Percentiles rank a stretch among this genome's conserved stretches.
phyloP scores from a whole-genome alignment of 2,329 filamentous ascomycete genomes.

The Fusarium torulosum region DNA sequence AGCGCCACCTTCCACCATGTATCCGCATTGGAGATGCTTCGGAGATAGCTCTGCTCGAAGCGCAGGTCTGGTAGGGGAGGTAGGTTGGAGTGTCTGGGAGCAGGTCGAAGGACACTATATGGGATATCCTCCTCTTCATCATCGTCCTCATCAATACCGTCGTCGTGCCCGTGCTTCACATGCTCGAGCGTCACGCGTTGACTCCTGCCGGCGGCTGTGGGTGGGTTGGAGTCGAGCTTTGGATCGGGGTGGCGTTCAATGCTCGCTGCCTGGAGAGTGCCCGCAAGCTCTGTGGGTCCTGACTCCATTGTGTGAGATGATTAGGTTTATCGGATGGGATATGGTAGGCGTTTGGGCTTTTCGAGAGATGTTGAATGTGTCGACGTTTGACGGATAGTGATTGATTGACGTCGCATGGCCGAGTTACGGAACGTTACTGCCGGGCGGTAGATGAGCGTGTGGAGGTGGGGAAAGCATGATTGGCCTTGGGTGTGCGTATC shows the following conservation, averaged over 20 bases:
- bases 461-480: conserved; percentile 11
- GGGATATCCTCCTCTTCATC: conserved; percentile 73
- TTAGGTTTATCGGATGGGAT: neutral
- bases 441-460: conserved; percentile 47
- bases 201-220: conserved; percentile 76
- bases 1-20: conserved; percentile 82
- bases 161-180: conserved; percentile 39
- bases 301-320: conserved; percentile 61
- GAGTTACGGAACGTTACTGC: conserved; percentile 44
- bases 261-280: conserved; percentile 83
- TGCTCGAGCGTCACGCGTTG: conserved; percentile 48
- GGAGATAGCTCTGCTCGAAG: conserved; percentile 98
- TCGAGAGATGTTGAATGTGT: neutral
- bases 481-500: neutral
- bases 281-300: conserved; percentile 76
- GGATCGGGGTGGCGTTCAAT: conserved; percentile 80
- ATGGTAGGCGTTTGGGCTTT: neutral
- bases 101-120: conserved; percentile 71
- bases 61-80: conserved; percentile 86
- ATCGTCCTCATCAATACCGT: conserved; percentile 58
- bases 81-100: conserved; percentile 61
- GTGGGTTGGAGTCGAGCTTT: conserved; percentile 81
- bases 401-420: conserved; percentile 39
- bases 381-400: conserved; percentile 8
- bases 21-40: conserved; percentile 84